Conservation (phyloP, 495 filamentous ascomycete species). For the Astrothelium macrocarpum region DNA sequence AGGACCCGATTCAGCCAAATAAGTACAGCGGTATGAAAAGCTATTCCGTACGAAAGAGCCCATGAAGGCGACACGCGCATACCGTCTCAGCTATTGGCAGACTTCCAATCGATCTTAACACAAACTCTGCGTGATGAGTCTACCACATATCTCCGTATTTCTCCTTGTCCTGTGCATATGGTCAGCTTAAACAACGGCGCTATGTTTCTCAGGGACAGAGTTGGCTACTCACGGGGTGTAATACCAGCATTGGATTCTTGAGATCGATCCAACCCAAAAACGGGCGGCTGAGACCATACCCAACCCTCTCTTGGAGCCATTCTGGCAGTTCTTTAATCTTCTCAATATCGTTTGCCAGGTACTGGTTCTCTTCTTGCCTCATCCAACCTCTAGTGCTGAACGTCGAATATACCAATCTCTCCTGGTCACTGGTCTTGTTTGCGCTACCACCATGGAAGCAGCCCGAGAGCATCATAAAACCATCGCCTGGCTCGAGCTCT, state of each 20-base stretch:
- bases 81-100: neutral
- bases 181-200: neutral
- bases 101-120: neutral
- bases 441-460: constrained; percentile 17
- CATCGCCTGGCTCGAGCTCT: constrained; percentile 14
- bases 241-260: constrained; percentile 22
- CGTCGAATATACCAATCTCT: constrained; percentile 27
- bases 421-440: constrained; percentile 22
- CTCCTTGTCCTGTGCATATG: neutral
- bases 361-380: constrained; percentile 29
- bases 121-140: neutral
- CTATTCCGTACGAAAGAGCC: neutral
- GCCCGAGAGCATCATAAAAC: constrained; percentile 14
- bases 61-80: neutral
- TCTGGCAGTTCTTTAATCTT: constrained; percentile 23
- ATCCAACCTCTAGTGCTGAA: constrained; percentile 33
- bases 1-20: neutral
- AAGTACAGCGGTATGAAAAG: neutral
- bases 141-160: constrained; percentile 5
- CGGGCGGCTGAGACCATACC: constrained; percentile 28
- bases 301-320: constrained; percentile 24
- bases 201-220: neutral
- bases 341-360: constrained; percentile 26
- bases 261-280: constrained; percentile 32
- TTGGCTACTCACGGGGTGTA: constrained; percentile 9